Base-by-base conservation (phyloP, 2,329 filamentous ascomycete species). In the Leptographium radiaticola region DNA sequence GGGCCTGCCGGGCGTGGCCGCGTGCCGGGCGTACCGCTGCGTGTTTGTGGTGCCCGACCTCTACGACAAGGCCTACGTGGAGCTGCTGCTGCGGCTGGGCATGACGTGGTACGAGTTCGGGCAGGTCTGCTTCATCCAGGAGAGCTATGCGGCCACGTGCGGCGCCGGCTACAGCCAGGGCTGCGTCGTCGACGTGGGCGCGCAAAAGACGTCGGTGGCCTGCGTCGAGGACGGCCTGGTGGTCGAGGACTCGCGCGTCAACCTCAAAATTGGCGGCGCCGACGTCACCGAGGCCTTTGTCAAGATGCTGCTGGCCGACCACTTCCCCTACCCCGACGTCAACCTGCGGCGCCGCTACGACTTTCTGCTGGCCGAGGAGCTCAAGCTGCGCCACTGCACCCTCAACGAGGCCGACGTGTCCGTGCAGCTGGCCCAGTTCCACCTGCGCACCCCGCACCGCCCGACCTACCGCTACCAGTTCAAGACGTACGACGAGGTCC, bases 41-140 rank as follows among this genome's bases (percentile, higher is more conserved):
- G 90, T 96, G n/a, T 89, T 97, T 63, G 84, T 98, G 58, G 94
- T 98, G 48, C 93, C 93, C 0, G 93, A 98, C 66, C 75, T 98
- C 11, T 98, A 97, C 70, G 93, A 98, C 70, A 94, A 95, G 67
- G 81, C 81, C 51, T 95, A 96, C 59, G 88, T 97, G 18, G 88
- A 89, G 50, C 83, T 86, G 64, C 73, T 94, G 11, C 74, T 98
- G 44, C 84, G 90, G 54, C 87, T 93, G 56, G 81, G 91, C 61
- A 85, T 97, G 73, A 84, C 80, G 49, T 90, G 91, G 70, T 93
- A 96, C 64, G 86, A 89, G 54, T 95, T 98, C 65, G 86, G 81
- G 58, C 83, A 86, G 54, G 83, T 96, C 49, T 94, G 87, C 66
- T 94, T 98, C 65, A 89, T 97, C 56, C 93, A 98, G 67, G 93